A percentile compares a stretch with the other conserved stretches of the same genome.
These are phyloP conservation scores for Aspergillus brunneoviolaceus DNA, from an alignment of 2,329 filamentous ascomycete species.

Conservation along the genomic window DNA sequence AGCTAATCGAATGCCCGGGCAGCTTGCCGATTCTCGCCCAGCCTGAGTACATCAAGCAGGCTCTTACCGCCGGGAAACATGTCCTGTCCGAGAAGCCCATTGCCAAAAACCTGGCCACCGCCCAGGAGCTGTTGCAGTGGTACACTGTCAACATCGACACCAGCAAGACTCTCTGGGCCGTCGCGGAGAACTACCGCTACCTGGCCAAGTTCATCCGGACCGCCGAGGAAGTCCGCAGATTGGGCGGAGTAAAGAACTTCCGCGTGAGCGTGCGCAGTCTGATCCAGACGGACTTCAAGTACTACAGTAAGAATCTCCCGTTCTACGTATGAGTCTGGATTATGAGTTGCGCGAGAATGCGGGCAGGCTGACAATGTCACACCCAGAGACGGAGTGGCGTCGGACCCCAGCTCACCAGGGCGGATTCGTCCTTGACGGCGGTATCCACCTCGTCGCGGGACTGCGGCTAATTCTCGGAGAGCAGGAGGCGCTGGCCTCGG, in stretches of 20 bases:
- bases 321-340: neutral
- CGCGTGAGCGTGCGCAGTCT: constrained; percentile 47
- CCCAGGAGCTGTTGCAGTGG: constrained; percentile 52
- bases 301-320: constrained; percentile 43
- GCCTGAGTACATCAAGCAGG: constrained; percentile 52
- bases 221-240: constrained; percentile 44
- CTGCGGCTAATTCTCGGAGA: constrained; percentile 51
- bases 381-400: constrained; percentile 54
- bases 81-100: constrained; percentile 60
- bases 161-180: constrained; percentile 43
- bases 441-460: constrained; percentile 57
- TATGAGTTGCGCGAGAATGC: neutral
- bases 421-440: constrained; percentile 60
- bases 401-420: constrained; percentile 58
- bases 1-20: neutral
- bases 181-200: constrained; percentile 61
- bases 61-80: constrained; percentile 54
- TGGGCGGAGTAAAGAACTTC: constrained; percentile 54
- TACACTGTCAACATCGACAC: constrained; percentile 46
- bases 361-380: neutral
- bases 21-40: constrained; percentile 55
- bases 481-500: constrained; percentile 42
- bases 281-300: constrained; percentile 53
- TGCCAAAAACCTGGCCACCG: constrained; percentile 54
- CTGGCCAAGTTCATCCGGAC: constrained; percentile 49